Evolutionary conservation across 257 asterid species (phyloP).

Genomic region (Nicotiana paniculata): DNA sequence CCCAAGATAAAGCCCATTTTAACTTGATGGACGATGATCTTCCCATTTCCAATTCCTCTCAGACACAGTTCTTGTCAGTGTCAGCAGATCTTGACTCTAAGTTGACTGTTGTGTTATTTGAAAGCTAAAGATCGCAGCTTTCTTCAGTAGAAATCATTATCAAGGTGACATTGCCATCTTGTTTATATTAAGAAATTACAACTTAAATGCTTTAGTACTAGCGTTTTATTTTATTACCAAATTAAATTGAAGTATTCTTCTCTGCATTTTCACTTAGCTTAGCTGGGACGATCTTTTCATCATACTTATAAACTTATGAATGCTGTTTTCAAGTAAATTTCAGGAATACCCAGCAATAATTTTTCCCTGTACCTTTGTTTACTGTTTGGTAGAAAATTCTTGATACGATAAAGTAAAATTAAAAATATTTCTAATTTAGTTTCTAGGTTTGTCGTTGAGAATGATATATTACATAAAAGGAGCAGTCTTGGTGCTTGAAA

Average conservation of each 20-base stretch:
- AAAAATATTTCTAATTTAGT: not conserved
- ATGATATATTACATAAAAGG: not conserved
- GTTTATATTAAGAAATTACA: not conserved
- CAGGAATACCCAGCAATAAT: not conserved
- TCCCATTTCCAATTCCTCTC: not conserved
- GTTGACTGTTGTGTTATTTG: not conserved
- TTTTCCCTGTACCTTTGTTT: not conserved
- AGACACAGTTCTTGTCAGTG: not conserved
- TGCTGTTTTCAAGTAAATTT: not conserved
- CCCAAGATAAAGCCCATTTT: not conserved
- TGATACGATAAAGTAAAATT: not conserved
- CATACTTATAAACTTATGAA: not conserved
- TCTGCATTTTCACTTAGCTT: not conserved
- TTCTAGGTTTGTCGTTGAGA: not conserved
- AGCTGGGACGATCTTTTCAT: not conserved
- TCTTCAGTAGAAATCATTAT: not conserved
- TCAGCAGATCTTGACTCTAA: not conserved
- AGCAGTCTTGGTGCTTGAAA: not conserved
- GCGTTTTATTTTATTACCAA: not conserved
- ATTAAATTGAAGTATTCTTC: not conserved
- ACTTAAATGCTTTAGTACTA: not conserved
- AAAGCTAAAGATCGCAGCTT: not conserved
- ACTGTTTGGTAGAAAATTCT: not conserved
- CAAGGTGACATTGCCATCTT: not conserved
- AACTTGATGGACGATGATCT: not conserved